A percentile compares a stretch with the other conserved stretches of the same genome.
Conservation (phyloP, 345 rosid species). For the Citrus sp. region DNA sequence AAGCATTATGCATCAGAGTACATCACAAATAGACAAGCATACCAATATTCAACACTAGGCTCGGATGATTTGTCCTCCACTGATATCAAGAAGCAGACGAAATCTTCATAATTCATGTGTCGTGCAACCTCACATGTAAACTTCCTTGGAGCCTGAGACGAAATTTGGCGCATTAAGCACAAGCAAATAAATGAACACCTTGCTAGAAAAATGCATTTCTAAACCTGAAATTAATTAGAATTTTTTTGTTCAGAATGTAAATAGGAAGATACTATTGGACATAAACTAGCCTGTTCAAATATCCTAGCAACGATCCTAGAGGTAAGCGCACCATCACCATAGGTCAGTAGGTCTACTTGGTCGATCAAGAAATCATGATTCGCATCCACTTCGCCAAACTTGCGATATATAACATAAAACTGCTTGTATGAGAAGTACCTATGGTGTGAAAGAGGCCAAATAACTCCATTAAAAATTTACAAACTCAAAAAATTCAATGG, state of each 20-base stretch:
- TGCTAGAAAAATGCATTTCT: neutral
- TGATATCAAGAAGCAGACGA: slow-evolving; percentile 81
- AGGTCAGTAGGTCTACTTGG: slow-evolving; percentile 74
- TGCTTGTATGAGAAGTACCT: slow-evolving; percentile 97
- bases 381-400: slow-evolving; percentile 80
- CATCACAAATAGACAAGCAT: slow-evolving; percentile 5
- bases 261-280: slow-evolving; percentile 3
- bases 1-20: too few relatives aligned
- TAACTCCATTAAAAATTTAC: neutral
- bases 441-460: slow-evolving; percentile 16
- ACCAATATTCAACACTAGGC: slow-evolving; percentile 91
- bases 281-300: slow-evolving; percentile 72
- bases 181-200: neutral
- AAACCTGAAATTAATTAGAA: neutral
- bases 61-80: slow-evolving; percentile 94
- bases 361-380: slow-evolving; percentile 83
- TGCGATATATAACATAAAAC: slow-evolving; percentile 82
- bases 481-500: neutral
- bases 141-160: slow-evolving; percentile 64
- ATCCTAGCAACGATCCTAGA: slow-evolving; percentile 84
- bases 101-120: slow-evolving; percentile 96
- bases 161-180: slow-evolving; percentile 8
- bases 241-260: neutral
- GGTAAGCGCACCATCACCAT: slow-evolving; percentile 83
- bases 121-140: slow-evolving; percentile 64